These are phyloP conservation scores for Poteriospumella lacustris DNA, from an alignment of 108 stramenopile genomes.

Conservation along the genomic window DNA sequence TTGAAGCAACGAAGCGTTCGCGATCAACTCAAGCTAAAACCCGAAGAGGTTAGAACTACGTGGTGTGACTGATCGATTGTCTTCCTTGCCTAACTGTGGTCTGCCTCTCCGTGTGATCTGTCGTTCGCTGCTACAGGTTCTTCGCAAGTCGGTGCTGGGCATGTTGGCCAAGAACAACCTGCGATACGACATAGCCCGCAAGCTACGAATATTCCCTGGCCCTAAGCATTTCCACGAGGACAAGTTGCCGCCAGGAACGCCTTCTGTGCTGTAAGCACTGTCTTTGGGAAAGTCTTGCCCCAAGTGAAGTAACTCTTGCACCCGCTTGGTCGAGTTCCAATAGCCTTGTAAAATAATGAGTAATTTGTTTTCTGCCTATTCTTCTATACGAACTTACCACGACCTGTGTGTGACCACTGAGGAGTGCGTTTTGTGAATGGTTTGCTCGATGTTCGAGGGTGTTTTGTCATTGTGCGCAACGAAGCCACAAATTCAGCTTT, in stretches of 20 bases:
- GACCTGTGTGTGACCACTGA: no score
- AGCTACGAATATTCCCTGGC: conserved; percentile 73
- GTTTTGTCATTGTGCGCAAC: no score
- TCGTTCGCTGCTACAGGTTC: neutral
- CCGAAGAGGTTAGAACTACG: conserved; percentile 55
- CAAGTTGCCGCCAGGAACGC: conserved; percentile 48
- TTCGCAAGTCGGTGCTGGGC: conserved; percentile 65
- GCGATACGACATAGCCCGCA: conserved; percentile 67
- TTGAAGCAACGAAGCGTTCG: conserved; percentile 72
- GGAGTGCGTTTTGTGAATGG: no score
- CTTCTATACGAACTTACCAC: no score
- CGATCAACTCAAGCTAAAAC: conserved; percentile 73
- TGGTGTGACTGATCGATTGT: neutral
- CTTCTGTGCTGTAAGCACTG: neutral
- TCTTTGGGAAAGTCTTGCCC: no score
- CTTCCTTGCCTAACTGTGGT: neutral
- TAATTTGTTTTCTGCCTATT: no score
- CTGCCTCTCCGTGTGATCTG: neutral
- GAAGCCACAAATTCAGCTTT: no score
- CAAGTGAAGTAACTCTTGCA: no score
- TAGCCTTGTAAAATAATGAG: no score
- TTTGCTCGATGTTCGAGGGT: no score
- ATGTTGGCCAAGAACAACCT: conserved; percentile 76
- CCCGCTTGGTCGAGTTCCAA: no score
- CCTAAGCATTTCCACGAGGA: conserved; percentile 68